A percentile compares a stretch with the other conserved stretches of the same genome.
Conservation (phyloP, 192 early-diverging fungal genomes). For the Backusella macrospora region DNA sequence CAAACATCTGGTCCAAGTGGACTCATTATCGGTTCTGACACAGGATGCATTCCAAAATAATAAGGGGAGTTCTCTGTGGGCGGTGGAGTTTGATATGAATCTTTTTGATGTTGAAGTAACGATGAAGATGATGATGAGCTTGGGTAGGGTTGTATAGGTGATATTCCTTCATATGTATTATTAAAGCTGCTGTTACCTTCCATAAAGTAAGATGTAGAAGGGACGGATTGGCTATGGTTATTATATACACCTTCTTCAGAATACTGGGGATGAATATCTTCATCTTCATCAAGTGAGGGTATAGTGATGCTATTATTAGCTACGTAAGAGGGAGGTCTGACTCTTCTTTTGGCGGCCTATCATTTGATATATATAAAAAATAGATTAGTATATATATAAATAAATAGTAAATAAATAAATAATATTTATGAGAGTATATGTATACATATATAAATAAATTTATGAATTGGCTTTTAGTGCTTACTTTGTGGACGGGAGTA, state of each 20-base stretch:
- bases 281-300: constrained; percentile 26
- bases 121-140: neutral
- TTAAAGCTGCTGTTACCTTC: neutral
- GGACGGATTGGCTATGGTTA: constrained; percentile 15
- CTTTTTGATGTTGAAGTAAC: constrained; percentile 11
- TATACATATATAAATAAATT: neutral
- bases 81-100: neutral
- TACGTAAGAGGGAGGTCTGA: constrained; percentile 8
- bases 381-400: constrained; percentile 1
- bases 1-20: neutral
- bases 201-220: constrained; percentile 13
- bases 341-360: constrained; percentile 22
- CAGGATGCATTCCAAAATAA: constrained; percentile 13
- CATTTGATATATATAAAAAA: neutral
- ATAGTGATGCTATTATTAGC: constrained; percentile 32
- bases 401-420: neutral
- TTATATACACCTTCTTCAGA: neutral
- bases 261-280: neutral
- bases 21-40: neutral
- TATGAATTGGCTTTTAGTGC: neutral
- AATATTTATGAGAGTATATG: neutral
- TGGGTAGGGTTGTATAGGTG: neutral
- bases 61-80: neutral
- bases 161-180: constrained; percentile 3
- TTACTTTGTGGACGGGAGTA: neutral